Evolutionary conservation across 352 stramenopile genomes (phyloP).

Genomic region (Phytophthora quininea): DNA sequence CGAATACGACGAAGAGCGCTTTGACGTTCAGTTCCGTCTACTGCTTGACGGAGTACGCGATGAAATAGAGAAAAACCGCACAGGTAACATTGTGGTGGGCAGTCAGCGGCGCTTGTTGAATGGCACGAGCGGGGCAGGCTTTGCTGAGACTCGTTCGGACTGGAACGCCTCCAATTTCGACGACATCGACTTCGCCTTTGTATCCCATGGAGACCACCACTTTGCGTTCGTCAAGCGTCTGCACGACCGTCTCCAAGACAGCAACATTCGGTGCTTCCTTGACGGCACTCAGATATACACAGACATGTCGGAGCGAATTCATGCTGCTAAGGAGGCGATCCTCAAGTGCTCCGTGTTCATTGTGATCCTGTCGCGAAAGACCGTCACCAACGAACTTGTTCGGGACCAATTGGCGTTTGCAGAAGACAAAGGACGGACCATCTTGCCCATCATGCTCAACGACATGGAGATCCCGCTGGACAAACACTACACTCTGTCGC

Average conservation of each 20-base stretch:
- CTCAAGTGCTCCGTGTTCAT: constrained; percentile 78
- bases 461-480: constrained; percentile 73
- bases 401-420: constrained; percentile 83
- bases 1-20: constrained; percentile 66
- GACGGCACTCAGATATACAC: constrained; percentile 49
- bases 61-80: constrained; percentile 74
- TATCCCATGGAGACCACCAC: constrained; percentile 77
- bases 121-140: constrained; percentile 32
- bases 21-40: constrained; percentile 58
- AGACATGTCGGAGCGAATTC: constrained; percentile 71
- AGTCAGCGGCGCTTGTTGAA: constrained; percentile 36
- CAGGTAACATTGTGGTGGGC: constrained; percentile 45
- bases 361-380: constrained; percentile 75
- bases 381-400: constrained; percentile 69
- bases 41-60: constrained; percentile 78
- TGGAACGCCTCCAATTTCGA: constrained; percentile 39
- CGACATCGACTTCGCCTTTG: constrained; percentile 63
- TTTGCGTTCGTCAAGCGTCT: constrained; percentile 64
- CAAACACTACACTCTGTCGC: constrained; percentile 81
- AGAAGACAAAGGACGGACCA: constrained; percentile 76
- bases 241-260: constrained; percentile 61
- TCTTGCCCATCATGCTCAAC: constrained; percentile 81
- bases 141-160: constrained; percentile 40
- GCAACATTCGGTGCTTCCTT: constrained; percentile 52
- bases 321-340: constrained; percentile 77